phyloP scores from a whole-genome alignment of 2,329 filamentous ascomycete genomes.

The Monilinia fructigena region DNA sequence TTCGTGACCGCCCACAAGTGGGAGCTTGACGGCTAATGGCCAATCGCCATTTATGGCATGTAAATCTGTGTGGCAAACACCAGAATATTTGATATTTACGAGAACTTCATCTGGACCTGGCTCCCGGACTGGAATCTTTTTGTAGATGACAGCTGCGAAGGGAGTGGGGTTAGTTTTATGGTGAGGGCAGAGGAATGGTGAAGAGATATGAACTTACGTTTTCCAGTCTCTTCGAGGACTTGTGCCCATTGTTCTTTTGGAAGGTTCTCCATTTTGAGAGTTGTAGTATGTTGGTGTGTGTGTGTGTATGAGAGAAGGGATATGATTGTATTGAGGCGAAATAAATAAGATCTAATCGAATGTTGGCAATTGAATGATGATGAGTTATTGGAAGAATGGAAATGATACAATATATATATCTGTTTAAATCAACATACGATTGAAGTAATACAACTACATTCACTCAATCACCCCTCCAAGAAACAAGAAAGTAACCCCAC shows the following conservation, averaged over 20 bases:
- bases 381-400: not conserved
- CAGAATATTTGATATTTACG: slow-evolving; percentile 85
- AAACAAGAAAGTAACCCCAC: not conserved
- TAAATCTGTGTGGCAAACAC: slow-evolving; percentile 86
- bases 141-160: slow-evolving; percentile 61
- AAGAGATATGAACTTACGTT: slow-evolving; percentile 50
- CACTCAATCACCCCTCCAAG: not conserved
- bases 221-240: slow-evolving; percentile 79
- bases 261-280: slow-evolving; percentile 49
- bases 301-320: not conserved
- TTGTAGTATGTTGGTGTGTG: not conserved
- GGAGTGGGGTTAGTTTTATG: not conserved
- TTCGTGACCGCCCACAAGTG: slow-evolving; percentile 78
- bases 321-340: not conserved
- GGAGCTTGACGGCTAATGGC: slow-evolving; percentile 79
- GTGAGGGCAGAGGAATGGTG: not conserved
- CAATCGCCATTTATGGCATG: slow-evolving; percentile 86
- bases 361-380: not conserved
- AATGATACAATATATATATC: slow-evolving; percentile 1
- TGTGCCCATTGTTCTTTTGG: slow-evolving; percentile 89
- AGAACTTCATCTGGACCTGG: slow-evolving; percentile 89
- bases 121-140: slow-evolving; percentile 76
- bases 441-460: not conserved
- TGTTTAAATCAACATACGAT: not conserved
- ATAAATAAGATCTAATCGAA: not conserved